Base-by-base conservation (phyloP, 78 protist genomes). In the Emiliania huxleyi region DNA sequence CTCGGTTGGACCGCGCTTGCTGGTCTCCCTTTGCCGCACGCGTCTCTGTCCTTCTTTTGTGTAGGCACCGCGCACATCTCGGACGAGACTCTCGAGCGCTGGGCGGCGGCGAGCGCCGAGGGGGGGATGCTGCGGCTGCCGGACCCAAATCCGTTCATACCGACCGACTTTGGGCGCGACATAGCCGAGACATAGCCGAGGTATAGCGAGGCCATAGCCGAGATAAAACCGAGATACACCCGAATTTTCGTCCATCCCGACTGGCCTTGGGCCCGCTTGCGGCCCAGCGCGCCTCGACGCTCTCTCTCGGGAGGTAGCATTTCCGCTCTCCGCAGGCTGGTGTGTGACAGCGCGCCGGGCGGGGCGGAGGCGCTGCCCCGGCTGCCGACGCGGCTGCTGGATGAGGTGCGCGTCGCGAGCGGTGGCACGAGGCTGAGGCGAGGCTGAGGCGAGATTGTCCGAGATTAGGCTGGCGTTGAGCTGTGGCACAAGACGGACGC, bases 131-230 rank as follows among this genome's bases (percentile, higher is more conserved):
- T 92, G 43, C 25, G 0, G 26, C 84, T 93, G 56, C 95, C 95
- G 22, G 55, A 0, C 29, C 91, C 92, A 55, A 93, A 93, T 75
- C 62, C 77, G 29, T 90, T 90, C 52, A 42, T 93, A 38, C 93
- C 95, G 22, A 89, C 95, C 44, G 91, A 93, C 52, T 90, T 93
- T 19, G 0, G 15, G n/a, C 42, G 88, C 89, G 62, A n/a, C n/a
- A n/a, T n/a, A n/a, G n/a, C n/a, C n/a, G n/a, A n/a, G n/a, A n/a
- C n/a, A n/a, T n/a, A n/a, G n/a, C n/a, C n/a, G n/a, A n/a, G n/a
- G n/a, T n/a, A n/a, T n/a, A n/a, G n/a, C n/a, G n/a, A n/a, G n/a
- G n/a, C n/a, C n/a, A n/a, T n/a, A n/a, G n/a, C n/a, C n/a, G n/a
- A n/a, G n/a, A n/a, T n/a, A n/a, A n/a, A n/a, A n/a, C n/a, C n/a